Percentiles rank a stretch among this genome's conserved stretches.
phyloP scores from a whole-genome alignment of 2,329 filamentous ascomycete genomes.

The Botryotinia globosa region DNA sequence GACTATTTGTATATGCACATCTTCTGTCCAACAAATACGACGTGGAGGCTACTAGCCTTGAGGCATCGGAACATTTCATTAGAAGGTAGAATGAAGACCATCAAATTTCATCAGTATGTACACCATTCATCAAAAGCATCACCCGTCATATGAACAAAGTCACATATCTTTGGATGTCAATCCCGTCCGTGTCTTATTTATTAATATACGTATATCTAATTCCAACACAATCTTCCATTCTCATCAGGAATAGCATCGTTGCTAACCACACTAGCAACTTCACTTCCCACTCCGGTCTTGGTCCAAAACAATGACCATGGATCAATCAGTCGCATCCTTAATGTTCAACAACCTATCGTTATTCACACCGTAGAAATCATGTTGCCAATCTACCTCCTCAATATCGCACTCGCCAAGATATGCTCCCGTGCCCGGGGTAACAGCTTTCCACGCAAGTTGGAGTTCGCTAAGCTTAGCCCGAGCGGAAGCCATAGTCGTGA shows the following conservation, averaged over 20 bases:
- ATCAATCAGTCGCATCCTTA: conserved; percentile 26
- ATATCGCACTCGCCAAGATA: conserved; percentile 24
- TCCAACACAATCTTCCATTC: conserved; percentile 19
- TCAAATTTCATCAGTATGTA: not conserved
- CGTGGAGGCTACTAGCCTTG: not conserved
- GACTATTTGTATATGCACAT: not conserved
- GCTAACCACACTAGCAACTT: conserved; percentile 40
- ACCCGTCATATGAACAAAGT: not conserved
- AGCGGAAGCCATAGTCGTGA: conserved; percentile 11
- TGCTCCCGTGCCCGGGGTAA: conserved; percentile 18
- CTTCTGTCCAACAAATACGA: not conserved
- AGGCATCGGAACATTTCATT: not conserved
- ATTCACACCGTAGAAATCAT: conserved; percentile 43
- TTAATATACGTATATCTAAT: not conserved
- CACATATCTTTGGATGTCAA: not conserved
- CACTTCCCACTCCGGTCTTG: conserved; percentile 26
- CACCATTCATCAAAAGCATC: not conserved
- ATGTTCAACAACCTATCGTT: conserved; percentile 24
- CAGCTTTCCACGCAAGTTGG: conserved; percentile 23
- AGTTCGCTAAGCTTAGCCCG: conserved; percentile 20
- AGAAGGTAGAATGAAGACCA: not conserved
- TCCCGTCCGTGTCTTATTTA: not conserved
- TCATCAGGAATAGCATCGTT: conserved; percentile 14
- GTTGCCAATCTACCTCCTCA: conserved; percentile 22
- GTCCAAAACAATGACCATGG: conserved; percentile 27